These are phyloP conservation scores for Boletellus sp. DNA, from an alignment of 1,284 basidiomycete genomes.

Conservation along the genomic window DNA sequence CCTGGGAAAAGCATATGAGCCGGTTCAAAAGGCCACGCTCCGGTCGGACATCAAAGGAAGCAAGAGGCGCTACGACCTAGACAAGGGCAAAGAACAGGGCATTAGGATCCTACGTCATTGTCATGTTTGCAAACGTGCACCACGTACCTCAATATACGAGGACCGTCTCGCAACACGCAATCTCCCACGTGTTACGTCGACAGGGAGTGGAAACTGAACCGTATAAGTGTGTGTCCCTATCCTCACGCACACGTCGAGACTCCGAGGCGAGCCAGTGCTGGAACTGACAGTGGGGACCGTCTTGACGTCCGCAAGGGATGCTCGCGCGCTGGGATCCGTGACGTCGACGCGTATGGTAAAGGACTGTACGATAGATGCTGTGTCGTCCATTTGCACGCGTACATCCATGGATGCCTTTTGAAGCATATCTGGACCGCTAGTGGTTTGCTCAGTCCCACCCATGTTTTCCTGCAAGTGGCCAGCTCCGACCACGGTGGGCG, in stretches of 20 bases:
- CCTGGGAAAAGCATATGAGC: conserved; percentile 30
- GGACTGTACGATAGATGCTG: conserved; percentile 2
- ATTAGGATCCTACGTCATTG: background rate
- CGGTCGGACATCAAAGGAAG: conserved; percentile 17
- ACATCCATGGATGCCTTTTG: background rate
- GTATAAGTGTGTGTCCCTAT: conserved; percentile 9
- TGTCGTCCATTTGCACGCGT: conserved; percentile 14
- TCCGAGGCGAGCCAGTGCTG: background rate
- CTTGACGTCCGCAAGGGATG: conserved; percentile 7
- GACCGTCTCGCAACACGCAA: conserved; percentile 48
- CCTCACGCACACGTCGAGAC: conserved; percentile 5
- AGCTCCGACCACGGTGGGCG: background rate
- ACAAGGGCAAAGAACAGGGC: background rate
- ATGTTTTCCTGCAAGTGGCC: conserved; percentile 9
- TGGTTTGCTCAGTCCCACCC: background rate
- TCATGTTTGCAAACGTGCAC: background rate
- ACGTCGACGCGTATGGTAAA: conserved; percentile 20
- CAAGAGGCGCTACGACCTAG: conserved; percentile 31
- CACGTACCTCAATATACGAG: conserved; percentile 46
- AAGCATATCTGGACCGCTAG: background rate
- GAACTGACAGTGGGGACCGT: conserved; percentile 11
- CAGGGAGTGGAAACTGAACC: conserved; percentile 29
- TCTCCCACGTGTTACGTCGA: conserved; percentile 33
- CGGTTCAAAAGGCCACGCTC: conserved; percentile 26
- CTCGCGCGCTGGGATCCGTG: conserved; percentile 12